Evolutionary conservation across 495 filamentous ascomycete genomes (phyloP).

Genomic region (Penicillium ochrochloron): DNA sequence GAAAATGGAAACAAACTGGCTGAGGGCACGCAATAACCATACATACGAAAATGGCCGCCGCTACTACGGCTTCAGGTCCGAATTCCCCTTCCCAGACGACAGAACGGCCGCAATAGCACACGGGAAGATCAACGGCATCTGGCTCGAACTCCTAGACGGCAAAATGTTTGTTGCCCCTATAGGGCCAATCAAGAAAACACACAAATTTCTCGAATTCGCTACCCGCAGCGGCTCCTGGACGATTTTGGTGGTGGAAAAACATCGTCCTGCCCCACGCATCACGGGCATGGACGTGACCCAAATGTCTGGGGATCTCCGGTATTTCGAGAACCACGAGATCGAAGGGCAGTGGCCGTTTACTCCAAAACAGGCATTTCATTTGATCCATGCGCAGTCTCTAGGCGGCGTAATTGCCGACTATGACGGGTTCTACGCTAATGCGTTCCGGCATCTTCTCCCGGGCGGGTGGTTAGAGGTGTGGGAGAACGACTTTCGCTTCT

Average conservation of each 20-base stretch:
- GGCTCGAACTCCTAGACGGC: not conserved
- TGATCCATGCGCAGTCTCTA: not conserved
- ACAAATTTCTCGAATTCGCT: constrained; percentile 4
- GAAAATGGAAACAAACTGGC: not conserved
- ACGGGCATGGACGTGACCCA: not conserved
- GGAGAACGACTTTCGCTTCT: constrained; percentile 1
- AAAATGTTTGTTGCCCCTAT: not conserved
- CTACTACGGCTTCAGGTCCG: constrained; percentile 1
- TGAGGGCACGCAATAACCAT: constrained; percentile 1
- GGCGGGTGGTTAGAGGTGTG: not conserved
- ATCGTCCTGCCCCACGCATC: not conserved
- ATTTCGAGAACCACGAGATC: not conserved
- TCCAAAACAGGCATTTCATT: not conserved
- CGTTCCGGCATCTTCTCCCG: constrained; percentile 1
- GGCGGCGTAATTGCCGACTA: constrained; percentile 1
- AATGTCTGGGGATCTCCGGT: not conserved
- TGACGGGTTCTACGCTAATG: not conserved
- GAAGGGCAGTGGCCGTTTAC: not conserved
- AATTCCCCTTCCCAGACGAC: constrained; percentile 1
- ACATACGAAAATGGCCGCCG: constrained; percentile 3
- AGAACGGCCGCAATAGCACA: not conserved
- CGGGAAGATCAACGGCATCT: not conserved
- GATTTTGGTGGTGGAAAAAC: not conserved
- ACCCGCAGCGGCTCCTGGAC: constrained; percentile 2
- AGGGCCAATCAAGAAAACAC: not conserved